These are phyloP conservation scores for Plasmodium berghei DNA, from an alignment of 169 alveolate genomes.

Conservation along the genomic window DNA sequence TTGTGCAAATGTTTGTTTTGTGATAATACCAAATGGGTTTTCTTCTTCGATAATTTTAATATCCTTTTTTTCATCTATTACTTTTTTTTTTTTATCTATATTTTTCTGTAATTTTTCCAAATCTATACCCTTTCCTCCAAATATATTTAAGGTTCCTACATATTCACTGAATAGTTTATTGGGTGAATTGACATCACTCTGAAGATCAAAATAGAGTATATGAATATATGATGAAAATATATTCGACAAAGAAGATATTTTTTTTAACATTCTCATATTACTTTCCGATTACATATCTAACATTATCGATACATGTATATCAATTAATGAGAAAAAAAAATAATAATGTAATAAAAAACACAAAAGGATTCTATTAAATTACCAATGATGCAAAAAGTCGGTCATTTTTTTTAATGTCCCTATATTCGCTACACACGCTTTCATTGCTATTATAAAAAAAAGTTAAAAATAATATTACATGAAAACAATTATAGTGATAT, in stretches of 20 bases:
- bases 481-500: background rate
- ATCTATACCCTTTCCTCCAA: conserved; percentile 48
- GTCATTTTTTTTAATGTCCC: conserved; percentile 64
- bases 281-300: background rate
- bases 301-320: too few relatives aligned
- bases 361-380: background rate
- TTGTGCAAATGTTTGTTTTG: too few relatives aligned
- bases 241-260: too few relatives aligned
- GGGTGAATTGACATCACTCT: conserved; percentile 65
- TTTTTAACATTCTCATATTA: background rate
- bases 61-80: conserved; percentile 66
- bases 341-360: too few relatives aligned
- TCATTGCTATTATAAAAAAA: conserved; percentile 46
- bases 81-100: conserved; percentile 39
- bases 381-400: conserved; percentile 70
- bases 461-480: background rate
- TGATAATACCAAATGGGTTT: conserved; percentile 42
- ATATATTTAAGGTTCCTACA: conserved; percentile 49
- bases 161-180: conserved; percentile 50
- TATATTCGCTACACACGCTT: conserved; percentile 40
- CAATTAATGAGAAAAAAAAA: too few relatives aligned
- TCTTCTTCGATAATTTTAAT: conserved; percentile 49
- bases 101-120: conserved; percentile 42
- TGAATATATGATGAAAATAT: background rate
- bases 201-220: background rate